phyloP scores from a whole-genome alignment of 345 rosid genomes.

The Eucalyptus globulus region DNA sequence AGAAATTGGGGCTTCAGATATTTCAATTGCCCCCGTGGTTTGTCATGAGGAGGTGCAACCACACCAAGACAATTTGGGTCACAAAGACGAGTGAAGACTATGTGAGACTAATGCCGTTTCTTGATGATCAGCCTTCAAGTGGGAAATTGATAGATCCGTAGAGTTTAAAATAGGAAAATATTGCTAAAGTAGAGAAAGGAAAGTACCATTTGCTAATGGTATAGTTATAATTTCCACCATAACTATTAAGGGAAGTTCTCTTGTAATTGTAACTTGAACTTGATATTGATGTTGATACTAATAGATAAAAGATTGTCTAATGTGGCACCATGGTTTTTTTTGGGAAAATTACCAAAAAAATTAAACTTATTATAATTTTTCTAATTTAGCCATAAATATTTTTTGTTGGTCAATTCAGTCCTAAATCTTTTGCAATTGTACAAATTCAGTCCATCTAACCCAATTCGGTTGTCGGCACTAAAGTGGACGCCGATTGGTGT shows the following conservation, averaged over 20 bases:
- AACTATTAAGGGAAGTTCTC: neutral
- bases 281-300: neutral
- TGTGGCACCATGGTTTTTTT: neutral
- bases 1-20: neutral
- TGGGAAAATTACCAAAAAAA: too few relatives aligned
- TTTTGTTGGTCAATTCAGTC: too few relatives aligned
- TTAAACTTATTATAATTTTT: too few relatives aligned
- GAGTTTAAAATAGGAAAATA: neutral
- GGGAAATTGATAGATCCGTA: neutral
- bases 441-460: too few relatives aligned
- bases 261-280: neutral
- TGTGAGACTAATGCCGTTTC: neutral
- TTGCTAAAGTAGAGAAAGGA: neutral
- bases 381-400: too few relatives aligned
- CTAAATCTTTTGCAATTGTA: too few relatives aligned
- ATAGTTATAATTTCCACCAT: neutral
- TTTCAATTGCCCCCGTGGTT: neutral
- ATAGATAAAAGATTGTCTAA: too few relatives aligned
- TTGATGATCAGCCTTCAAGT: neutral
- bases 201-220: neutral
- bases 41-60: neutral
- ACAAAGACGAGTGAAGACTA: neutral
- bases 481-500: fast-evolving
- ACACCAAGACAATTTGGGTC: neutral
- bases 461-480: too few relatives aligned